Conservation (phyloP, 2,329 filamentous ascomycete genomes). For the Ascochyta viciae-villosae region DNA sequence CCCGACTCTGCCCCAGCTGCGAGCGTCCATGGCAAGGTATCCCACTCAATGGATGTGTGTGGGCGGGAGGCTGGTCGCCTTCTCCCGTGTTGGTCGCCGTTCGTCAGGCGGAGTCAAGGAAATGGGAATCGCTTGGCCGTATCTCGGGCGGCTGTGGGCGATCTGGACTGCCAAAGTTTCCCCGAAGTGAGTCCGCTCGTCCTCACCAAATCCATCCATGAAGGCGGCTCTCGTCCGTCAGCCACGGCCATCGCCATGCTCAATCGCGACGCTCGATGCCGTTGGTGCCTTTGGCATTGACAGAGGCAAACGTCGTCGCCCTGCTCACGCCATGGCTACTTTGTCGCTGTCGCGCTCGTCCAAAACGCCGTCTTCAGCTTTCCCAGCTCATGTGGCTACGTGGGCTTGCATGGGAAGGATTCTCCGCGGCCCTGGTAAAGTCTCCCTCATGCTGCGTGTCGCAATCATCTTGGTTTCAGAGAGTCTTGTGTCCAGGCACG, state of each 20-base stretch:
- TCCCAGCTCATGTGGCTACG: background rate
- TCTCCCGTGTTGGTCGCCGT: background rate
- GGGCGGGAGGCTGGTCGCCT: background rate
- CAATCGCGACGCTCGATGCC: too few species aligned
- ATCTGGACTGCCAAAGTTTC: slow-evolving; percentile 3
- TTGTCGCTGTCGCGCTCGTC: too few species aligned
- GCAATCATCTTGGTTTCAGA: slow-evolving; percentile 1
- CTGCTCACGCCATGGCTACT: background rate
- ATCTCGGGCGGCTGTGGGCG: background rate
- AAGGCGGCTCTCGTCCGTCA: background rate
- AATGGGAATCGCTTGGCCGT: background rate
- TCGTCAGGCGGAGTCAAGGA: background rate
- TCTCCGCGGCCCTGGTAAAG: background rate
- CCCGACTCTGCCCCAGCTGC: background rate
- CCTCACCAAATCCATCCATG: background rate
- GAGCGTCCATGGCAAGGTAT: background rate
- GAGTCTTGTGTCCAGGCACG: slow-evolving; percentile 3
- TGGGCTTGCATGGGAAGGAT: background rate
- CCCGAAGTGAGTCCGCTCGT: background rate
- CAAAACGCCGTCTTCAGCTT: background rate
- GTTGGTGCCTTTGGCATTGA: too few species aligned
- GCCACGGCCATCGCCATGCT: too few species aligned
- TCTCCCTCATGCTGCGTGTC: slow-evolving; percentile 3
- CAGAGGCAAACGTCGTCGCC: background rate
- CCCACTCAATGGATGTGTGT: background rate